Conservation (phyloP, 2,329 filamentous ascomycete species). For the Alternaria sp. region DNA sequence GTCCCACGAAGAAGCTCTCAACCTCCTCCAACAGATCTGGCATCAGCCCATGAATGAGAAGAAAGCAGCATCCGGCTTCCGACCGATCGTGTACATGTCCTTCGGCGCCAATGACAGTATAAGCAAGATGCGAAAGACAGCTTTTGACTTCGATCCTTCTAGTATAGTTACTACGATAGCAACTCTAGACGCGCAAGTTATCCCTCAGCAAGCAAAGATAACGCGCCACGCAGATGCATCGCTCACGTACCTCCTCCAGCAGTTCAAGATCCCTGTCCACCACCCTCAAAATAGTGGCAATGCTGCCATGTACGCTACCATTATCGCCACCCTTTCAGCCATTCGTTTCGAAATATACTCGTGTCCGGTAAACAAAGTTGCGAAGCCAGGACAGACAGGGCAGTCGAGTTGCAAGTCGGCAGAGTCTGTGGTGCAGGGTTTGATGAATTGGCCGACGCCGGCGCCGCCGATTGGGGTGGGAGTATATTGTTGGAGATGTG, state of each 20-base stretch:
- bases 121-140: slow-evolving; percentile 3
- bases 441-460: slow-evolving; percentile 26
- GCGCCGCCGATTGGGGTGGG: slow-evolving; percentile 19
- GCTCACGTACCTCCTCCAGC: slow-evolving; percentile 12
- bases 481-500: slow-evolving; percentile 21
- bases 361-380: slow-evolving; percentile 1
- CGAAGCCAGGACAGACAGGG: slow-evolving; percentile 19
- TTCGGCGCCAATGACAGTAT: slow-evolving; percentile 17
- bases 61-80: slow-evolving; percentile 8
- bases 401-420: slow-evolving; percentile 19
- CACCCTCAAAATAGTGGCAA: slow-evolving; percentile 19
- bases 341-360: slow-evolving; percentile 19
- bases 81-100: slow-evolving; percentile 24
- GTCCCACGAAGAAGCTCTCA: slow-evolving; percentile 8
- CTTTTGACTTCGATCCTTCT: slow-evolving; percentile 21
- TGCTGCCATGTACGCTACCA: slow-evolving; percentile 23
- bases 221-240: slow-evolving; percentile 5
- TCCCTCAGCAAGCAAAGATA: slow-evolving; percentile 19
- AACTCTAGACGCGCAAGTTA: slow-evolving; percentile 23
- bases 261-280: slow-evolving; percentile 8
- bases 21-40: slow-evolving; percentile 22
- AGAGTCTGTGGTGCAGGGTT: slow-evolving; percentile 13
- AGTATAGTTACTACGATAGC: slow-evolving; percentile 21
- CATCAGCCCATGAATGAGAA: slow-evolving; percentile 21
- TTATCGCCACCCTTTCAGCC: slow-evolving; percentile 20